A percentile compares a stretch with the other conserved stretches of the same genome.
These are phyloP conservation scores for Blastocystis sp. DNA, from an alignment of 352 stramenopile species.

Conservation along the genomic window DNA sequence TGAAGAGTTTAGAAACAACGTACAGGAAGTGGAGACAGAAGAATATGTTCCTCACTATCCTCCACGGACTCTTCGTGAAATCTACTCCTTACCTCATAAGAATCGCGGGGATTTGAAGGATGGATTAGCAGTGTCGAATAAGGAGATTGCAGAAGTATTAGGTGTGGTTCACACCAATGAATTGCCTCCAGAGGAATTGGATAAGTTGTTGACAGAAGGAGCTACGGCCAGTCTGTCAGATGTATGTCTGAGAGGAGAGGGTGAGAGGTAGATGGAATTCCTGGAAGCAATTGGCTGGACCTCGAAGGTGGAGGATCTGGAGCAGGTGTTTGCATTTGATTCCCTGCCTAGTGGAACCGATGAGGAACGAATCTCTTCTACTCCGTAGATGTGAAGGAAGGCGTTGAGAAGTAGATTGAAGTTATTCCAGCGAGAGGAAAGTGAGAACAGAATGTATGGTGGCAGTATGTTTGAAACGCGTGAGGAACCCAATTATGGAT, in stretches of 20 bases:
- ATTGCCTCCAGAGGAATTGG: constrained; percentile 7
- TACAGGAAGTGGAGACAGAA: background rate
- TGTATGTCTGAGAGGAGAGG: background rate
- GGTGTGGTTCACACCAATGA: background rate
- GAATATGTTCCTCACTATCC: constrained; percentile 30
- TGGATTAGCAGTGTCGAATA: background rate
- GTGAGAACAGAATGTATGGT: background rate
- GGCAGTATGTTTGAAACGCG: background rate
- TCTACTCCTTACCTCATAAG: constrained; percentile 58
- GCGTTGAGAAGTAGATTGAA: background rate
- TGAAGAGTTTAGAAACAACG: background rate
- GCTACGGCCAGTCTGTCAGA: constrained; percentile 4
- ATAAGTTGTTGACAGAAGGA: constrained; percentile 17
- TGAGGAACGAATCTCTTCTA: background rate
- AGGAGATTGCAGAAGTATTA: constrained; percentile 6
- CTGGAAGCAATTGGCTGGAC: constrained; percentile 51
- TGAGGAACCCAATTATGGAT: background rate
- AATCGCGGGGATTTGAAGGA: constrained; percentile 59
- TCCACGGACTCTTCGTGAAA: constrained; percentile 37
- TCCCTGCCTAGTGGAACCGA: background rate
- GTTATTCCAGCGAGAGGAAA: background rate
- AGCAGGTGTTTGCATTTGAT: constrained; percentile 4
- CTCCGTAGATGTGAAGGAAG: background rate
- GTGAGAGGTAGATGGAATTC: constrained; percentile 36
- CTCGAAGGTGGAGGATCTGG: background rate